Conservation (phyloP, 306 rosid species). For the Pyrus betulifolia region DNA sequence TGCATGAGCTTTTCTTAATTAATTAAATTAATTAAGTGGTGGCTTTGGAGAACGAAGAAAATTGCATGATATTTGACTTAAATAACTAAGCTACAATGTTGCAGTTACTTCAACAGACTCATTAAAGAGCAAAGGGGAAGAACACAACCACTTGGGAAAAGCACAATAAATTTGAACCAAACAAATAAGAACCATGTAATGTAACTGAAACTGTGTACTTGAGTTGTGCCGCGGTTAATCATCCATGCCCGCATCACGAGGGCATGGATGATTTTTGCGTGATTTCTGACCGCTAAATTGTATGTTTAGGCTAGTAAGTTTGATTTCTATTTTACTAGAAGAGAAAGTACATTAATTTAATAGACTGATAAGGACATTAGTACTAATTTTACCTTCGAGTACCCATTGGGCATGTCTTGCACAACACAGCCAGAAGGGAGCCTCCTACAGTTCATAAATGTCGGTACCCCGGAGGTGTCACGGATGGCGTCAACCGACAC, state of each 20-base stretch:
- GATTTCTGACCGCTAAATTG: not conserved
- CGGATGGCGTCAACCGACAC: conserved; percentile 62
- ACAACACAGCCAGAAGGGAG: conserved; percentile 97
- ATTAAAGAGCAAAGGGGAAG: conserved; percentile 15
- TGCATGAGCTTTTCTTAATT: conserved; percentile 27
- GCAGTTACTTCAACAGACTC: conserved; percentile 25
- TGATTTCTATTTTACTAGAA: not conserved
- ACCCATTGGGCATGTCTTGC: conserved; percentile 99
- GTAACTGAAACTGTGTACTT: conserved; percentile 13
- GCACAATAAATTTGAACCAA: conserved; percentile 18
- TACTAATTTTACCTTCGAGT: conserved; percentile 61
- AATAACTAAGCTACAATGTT: conserved; percentile 6
- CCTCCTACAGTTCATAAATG: conserved; percentile 59
- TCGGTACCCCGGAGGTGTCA: conserved; percentile 45
- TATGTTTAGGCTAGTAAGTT: not conserved
- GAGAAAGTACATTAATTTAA: not conserved
- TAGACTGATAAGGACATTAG: not conserved
- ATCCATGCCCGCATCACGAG: not conserved
- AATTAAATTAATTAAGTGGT: not conserved
- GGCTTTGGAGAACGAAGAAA: conserved; percentile 30
- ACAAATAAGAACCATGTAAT: conserved; percentile 7
- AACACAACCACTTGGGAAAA: conserved; percentile 20
- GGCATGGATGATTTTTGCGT: not conserved
- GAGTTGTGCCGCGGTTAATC: not conserved
- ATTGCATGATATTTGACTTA: too few relatives aligned